These are phyloP conservation scores for Globisporangium alternatum DNA, from an alignment of 352 stramenopile species.

Conservation along the genomic window DNA sequence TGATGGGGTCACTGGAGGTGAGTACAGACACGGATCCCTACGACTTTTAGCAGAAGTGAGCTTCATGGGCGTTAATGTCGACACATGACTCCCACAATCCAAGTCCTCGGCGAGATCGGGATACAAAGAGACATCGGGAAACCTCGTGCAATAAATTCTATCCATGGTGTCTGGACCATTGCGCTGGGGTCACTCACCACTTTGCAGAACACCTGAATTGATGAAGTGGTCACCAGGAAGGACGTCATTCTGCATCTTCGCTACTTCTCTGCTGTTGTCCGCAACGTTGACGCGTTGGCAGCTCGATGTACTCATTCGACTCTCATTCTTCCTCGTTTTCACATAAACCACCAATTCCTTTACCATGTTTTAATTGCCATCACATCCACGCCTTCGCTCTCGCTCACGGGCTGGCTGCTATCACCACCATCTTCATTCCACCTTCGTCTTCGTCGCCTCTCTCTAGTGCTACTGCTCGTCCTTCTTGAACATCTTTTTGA, in stretches of 20 bases:
- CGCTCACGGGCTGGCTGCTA: background rate
- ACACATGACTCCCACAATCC: too few species aligned
- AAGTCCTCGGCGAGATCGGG: too few species aligned
- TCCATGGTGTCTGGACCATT: too few species aligned
- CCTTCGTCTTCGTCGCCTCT: background rate
- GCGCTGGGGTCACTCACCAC: too few species aligned
- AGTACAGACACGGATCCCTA: conserved; percentile 15
- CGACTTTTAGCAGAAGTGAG: conserved; percentile 8
- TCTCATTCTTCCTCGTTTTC: background rate
- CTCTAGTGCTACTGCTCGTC: conserved; percentile 28
- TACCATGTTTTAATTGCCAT: background rate
- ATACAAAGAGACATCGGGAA: too few species aligned
- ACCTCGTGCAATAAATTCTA: too few species aligned
- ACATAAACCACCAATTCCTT: background rate
- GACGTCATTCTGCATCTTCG: too few species aligned
- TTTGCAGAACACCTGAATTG: too few species aligned
- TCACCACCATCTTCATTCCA: background rate
- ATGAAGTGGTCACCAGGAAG: too few species aligned
- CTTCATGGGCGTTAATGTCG: background rate
- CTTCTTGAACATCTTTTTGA: conserved; percentile 92
- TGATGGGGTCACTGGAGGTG: background rate
- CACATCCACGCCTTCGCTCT: background rate
- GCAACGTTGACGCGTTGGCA: background rate
- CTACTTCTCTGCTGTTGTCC: too few species aligned
- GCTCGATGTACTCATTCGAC: background rate